A percentile compares a stretch with the other conserved stretches of the same genome.
Conservation (phyloP, 2,329 filamentous ascomycete genomes). For the Colletotrichum ledebouriae region DNA sequence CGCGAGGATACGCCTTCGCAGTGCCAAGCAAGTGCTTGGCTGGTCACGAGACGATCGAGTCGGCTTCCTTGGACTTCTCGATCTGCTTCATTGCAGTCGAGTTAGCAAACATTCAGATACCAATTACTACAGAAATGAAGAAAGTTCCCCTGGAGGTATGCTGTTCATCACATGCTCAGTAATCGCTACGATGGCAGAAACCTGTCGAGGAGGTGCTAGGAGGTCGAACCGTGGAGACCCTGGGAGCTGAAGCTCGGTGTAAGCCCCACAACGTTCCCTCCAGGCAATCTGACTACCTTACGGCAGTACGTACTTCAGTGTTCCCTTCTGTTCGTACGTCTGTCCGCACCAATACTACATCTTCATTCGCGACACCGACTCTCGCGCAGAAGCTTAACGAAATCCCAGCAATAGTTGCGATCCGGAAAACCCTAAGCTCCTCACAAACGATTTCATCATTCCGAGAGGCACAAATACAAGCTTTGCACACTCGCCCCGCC, state of each 20-base stretch:
- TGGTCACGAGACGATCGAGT: not conserved
- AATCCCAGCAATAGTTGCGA: no score
- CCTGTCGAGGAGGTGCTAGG: no score
- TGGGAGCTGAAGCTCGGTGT: not conserved
- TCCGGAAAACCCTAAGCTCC: no score
- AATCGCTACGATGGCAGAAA: not conserved
- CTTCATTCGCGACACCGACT: no score
- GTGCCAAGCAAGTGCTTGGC: not conserved
- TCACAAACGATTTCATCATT: no score
- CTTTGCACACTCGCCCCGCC: not conserved
- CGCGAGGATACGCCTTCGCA: conserved; percentile 4
- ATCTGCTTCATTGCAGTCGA: not conserved
- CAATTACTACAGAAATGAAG: not conserved
- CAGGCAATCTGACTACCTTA: not conserved
- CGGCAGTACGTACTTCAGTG: conserved; percentile 1
- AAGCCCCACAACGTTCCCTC: not conserved
- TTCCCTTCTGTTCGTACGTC: conserved; percentile 1
- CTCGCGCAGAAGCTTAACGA: no score
- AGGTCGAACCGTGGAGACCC: no score
- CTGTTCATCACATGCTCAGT: not conserved
- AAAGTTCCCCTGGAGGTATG: not conserved
- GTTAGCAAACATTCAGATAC: conserved; percentile 7
- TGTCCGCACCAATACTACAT: not conserved
- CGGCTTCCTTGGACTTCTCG: not conserved
- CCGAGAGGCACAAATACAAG: no score